Conservation (phyloP, 257 asterid species). For the Perilla frutescens region DNA sequence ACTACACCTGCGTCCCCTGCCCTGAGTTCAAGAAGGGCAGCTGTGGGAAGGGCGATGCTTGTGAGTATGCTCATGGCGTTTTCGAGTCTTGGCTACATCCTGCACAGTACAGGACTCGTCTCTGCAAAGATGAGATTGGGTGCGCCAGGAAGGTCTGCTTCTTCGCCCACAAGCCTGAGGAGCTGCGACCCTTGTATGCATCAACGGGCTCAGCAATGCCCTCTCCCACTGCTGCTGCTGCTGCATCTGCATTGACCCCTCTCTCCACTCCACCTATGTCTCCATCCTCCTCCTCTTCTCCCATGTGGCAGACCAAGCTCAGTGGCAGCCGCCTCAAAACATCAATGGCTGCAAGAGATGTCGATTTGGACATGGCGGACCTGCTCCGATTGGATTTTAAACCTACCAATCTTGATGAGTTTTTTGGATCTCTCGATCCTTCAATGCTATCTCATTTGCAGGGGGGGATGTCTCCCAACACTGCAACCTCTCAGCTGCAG, state of each 20-base stretch:
- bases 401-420: conserved; percentile 74
- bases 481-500: no score
- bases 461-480: no score
- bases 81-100: conserved; percentile 98
- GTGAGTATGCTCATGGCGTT: conserved; percentile 95
- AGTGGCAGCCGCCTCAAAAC: conserved; percentile 80
- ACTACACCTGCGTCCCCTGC: conserved; percentile 84
- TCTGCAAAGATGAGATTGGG: conserved; percentile 86
- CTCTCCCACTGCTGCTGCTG: conserved; percentile 36
- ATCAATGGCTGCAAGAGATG: conserved; percentile 56
- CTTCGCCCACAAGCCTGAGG: conserved; percentile 83
- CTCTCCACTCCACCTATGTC: conserved; percentile 69
- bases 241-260: conserved; percentile 38
- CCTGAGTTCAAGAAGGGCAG: conserved; percentile 92
- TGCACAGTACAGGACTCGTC: conserved; percentile 86
- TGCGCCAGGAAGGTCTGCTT: conserved; percentile 87
- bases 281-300: conserved; percentile 45
- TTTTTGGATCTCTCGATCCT: conserved; percentile 73
- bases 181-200: conserved; percentile 74
- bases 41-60: conserved; percentile 66
- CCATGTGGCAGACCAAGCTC: conserved; percentile 70
- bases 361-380: conserved; percentile 58
- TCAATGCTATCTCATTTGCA: background rate
- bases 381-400: conserved; percentile 39
- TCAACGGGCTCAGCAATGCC: conserved; percentile 91